Evolutionary conservation across 2,329 filamentous ascomycete genomes (phyloP).

Genomic region (Trichophyton mentagrophytes): DNA sequence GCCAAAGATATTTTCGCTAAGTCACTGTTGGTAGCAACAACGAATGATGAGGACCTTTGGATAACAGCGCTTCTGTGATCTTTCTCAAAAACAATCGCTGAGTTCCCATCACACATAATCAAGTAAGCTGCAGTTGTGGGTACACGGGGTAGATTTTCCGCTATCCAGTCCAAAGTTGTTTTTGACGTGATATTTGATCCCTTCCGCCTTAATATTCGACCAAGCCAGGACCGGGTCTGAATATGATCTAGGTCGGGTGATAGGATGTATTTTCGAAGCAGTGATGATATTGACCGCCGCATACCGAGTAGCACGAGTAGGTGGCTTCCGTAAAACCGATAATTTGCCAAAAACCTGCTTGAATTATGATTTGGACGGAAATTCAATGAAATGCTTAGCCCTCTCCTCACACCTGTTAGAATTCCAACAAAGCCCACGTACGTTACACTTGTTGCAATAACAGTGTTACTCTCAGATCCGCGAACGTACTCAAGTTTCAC

Average conservation of each 20-base stretch:
- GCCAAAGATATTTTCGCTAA: slow-evolving; percentile 14
- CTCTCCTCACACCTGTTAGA: slow-evolving; percentile 36
- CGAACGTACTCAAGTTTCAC: slow-evolving; percentile 41
- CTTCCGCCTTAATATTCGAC: neutral
- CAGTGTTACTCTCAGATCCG: slow-evolving; percentile 19
- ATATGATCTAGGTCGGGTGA: slow-evolving; percentile 13
- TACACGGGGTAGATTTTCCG: slow-evolving; percentile 23
- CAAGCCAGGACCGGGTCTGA: neutral
- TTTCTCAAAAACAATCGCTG: slow-evolving; percentile 43
- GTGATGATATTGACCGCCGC: slow-evolving; percentile 41
- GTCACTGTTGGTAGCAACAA: slow-evolving; percentile 48
- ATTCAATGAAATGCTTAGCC: slow-evolving; percentile 39
- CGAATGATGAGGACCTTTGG: slow-evolving; percentile 38
- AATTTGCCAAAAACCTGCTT: slow-evolving; percentile 12
- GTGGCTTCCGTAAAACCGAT: slow-evolving; percentile 20
- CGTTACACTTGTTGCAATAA: slow-evolving; percentile 36
- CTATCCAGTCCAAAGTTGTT: slow-evolving; percentile 18
- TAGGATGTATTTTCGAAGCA: slow-evolving; percentile 36
- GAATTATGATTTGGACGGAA: slow-evolving; percentile 28
- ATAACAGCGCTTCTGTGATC: slow-evolving; percentile 37
- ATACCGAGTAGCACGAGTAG: slow-evolving; percentile 42
- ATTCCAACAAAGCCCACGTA: slow-evolving; percentile 41
- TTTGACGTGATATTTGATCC: neutral
- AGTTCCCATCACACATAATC: slow-evolving; percentile 40
- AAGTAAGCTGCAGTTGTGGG: slow-evolving; percentile 46